A percentile compares a stretch with the other conserved stretches of the same genome.
Evolutionary conservation across 768 basidiomycete species (phyloP).

Genomic region (Hirschioporus abietinus): DNA sequence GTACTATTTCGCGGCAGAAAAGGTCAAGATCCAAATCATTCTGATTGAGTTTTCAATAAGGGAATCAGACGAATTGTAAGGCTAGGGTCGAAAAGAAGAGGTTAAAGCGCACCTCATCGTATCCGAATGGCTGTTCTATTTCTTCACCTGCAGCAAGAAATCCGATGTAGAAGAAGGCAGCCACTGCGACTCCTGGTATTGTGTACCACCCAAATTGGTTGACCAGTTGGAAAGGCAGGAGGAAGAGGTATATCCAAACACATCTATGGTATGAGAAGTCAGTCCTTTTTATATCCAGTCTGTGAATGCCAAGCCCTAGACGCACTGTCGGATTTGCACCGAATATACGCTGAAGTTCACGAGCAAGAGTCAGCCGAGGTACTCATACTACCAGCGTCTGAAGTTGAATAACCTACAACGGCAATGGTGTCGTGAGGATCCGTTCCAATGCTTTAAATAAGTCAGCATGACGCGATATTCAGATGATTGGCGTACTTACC

Average conservation of each 20-base stretch:
- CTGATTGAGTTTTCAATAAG: slow-evolving; percentile 24
- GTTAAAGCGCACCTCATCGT: slow-evolving; percentile 14
- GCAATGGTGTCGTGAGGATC: slow-evolving; percentile 59
- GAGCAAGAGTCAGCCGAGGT: slow-evolving; percentile 3
- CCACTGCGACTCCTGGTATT: slow-evolving; percentile 60
- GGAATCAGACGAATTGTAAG: slow-evolving; percentile 3
- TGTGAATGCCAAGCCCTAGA: neutral
- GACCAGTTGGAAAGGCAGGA: slow-evolving; percentile 72
- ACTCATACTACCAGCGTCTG: neutral
- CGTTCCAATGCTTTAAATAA: slow-evolving; percentile 42
- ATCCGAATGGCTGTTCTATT: slow-evolving; percentile 65
- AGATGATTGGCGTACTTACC: slow-evolving; percentile 26
- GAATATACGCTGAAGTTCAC: slow-evolving; percentile 45
- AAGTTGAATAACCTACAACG: slow-evolving; percentile 42
- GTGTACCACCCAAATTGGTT: slow-evolving; percentile 57
- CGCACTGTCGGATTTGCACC: slow-evolving; percentile 49
- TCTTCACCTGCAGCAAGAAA: slow-evolving; percentile 70
- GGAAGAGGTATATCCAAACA: slow-evolving; percentile 71
- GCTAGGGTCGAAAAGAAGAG: slow-evolving; percentile 5
- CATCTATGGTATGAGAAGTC: slow-evolving; percentile 28
- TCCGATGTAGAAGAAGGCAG: slow-evolving; percentile 70
- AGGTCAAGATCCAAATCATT: slow-evolving; percentile 66
- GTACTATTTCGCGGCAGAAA: slow-evolving; percentile 54
- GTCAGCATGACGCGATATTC: slow-evolving; percentile 4
- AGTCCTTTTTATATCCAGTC: neutral